A percentile compares a stretch with the other conserved stretches of the same genome.
These are phyloP conservation scores for Salvia hispanica DNA, from an alignment of 257 asterid genomes.

Conservation along the genomic window DNA sequence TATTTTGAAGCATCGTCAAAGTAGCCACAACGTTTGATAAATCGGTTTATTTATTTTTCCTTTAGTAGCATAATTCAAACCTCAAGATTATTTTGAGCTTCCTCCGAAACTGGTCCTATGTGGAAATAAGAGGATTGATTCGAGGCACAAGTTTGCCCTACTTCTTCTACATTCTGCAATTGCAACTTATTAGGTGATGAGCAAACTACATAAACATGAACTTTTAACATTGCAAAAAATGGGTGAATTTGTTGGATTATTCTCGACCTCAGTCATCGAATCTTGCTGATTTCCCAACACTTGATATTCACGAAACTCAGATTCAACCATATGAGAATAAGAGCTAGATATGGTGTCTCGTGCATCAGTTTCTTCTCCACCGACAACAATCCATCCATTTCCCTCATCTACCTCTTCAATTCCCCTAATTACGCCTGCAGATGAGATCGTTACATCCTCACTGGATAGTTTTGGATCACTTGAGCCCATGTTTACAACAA, in stretches of 20 bases:
- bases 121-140: constrained; percentile 27
- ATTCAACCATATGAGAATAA: constrained; percentile 29
- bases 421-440: constrained; percentile 31
- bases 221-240: constrained; percentile 16
- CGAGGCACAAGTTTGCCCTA: constrained; percentile 16
- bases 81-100: constrained; percentile 28
- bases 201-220: constrained; percentile 20
- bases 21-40: constrained; percentile 2
- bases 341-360: constrained; percentile 26
- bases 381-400: constrained; percentile 28
- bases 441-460: constrained; percentile 29
- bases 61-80: constrained; percentile 28
- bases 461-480: constrained; percentile 32
- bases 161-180: constrained; percentile 37
- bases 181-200: constrained; percentile 22
- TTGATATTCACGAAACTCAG: constrained; percentile 30
- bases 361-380: constrained; percentile 27
- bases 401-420: constrained; percentile 32
- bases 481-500: constrained; percentile 45
- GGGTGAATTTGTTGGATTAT: constrained; percentile 19
- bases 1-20: neutral
- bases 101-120: constrained; percentile 30
- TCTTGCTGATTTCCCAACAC: constrained; percentile 34
- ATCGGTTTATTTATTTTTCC: neutral
- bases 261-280: constrained; percentile 41